These are phyloP conservation scores for Colletotrichum euphorbiae DNA, from an alignment of 2,329 filamentous ascomycete species.

Conservation along the genomic window DNA sequence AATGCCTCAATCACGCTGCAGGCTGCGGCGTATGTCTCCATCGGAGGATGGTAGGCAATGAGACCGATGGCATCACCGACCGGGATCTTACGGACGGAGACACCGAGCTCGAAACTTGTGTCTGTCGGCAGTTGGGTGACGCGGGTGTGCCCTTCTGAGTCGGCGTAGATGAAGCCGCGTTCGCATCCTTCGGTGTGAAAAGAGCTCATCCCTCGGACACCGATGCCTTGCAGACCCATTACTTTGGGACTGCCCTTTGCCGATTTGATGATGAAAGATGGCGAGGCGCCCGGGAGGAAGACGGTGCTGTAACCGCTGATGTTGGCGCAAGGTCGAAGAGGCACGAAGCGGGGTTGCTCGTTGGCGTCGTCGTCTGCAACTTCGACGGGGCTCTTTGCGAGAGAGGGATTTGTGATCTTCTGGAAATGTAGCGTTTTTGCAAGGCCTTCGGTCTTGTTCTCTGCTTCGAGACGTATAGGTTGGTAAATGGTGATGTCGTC, in stretches of 20 bases:
- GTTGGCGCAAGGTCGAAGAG: slow-evolving; percentile 70
- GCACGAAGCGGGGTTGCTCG: slow-evolving; percentile 59
- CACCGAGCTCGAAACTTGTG: slow-evolving; percentile 79
- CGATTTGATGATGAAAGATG: slow-evolving; percentile 85
- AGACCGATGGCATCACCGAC: slow-evolving; percentile 78
- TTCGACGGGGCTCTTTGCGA: slow-evolving; percentile 69
- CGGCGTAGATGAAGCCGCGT: slow-evolving; percentile 84
- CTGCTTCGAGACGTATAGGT: slow-evolving; percentile 69
- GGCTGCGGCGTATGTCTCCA: slow-evolving; percentile 80
- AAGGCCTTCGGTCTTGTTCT: slow-evolving; percentile 55
- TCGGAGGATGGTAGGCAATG: slow-evolving; percentile 80
- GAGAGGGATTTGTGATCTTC: slow-evolving; percentile 76
- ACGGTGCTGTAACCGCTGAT: slow-evolving; percentile 84
- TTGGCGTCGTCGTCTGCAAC: slow-evolving; percentile 63
- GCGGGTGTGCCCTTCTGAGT: slow-evolving; percentile 77
- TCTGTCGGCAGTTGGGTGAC: slow-evolving; percentile 77
- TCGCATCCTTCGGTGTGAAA: slow-evolving; percentile 84
- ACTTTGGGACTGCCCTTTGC: slow-evolving; percentile 81
- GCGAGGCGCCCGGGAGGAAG: slow-evolving; percentile 83
- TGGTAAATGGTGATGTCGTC: slow-evolving; percentile 91
- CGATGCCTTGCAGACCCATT: slow-evolving; percentile 75
- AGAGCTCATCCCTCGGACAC: slow-evolving; percentile 77
- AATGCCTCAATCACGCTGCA: slow-evolving; percentile 78
- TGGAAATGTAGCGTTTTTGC: slow-evolving; percentile 76
- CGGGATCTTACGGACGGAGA: slow-evolving; percentile 78